phyloP scores from a whole-genome alignment of 306 rosid genomes.

The Casuarina cunninghamiana region DNA sequence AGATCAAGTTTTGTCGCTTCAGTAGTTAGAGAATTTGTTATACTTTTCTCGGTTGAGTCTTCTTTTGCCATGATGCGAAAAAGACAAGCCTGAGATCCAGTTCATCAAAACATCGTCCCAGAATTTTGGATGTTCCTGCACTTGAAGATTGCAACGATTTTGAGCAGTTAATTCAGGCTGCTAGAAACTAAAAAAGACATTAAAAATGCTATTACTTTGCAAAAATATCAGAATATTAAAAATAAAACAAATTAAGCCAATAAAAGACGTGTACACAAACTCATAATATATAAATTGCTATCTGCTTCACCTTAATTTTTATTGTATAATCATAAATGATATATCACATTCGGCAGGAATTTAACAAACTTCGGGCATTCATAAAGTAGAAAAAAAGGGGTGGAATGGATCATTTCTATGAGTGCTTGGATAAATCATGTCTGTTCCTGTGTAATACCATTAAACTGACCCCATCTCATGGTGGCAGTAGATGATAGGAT shows the following conservation, averaged over 20 bases:
- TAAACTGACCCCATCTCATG: background rate
- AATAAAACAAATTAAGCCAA: background rate
- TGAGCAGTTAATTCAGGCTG: background rate
- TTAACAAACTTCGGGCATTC: conserved; percentile 3
- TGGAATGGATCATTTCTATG: background rate
- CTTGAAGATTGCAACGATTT: background rate
- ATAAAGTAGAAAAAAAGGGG: background rate
- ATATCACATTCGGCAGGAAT: background rate
- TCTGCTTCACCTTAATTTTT: background rate
- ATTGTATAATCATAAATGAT: background rate
- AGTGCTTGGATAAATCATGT: background rate
- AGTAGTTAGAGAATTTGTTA: conserved; percentile 30
- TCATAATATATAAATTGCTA: conserved; percentile 7
- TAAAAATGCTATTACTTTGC: conserved; percentile 5
- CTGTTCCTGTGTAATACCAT: background rate
- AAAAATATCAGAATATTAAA: conserved; percentile 8
- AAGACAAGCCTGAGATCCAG: conserved; percentile 25
- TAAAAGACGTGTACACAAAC: background rate
- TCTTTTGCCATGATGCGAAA: conserved; percentile 42
- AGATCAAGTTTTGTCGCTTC: conserved; percentile 34
- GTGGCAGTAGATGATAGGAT: background rate
- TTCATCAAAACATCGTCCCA: conserved; percentile 14
- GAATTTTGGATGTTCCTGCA: background rate
- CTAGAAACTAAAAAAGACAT: conserved; percentile 25
- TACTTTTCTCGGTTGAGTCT: conserved; percentile 29